Percentiles rank a stretch among this genome's conserved stretches.
Evolutionary conservation across 169 alveolate species (phyloP).

Genomic region (Plasmodium gonderi): DNA sequence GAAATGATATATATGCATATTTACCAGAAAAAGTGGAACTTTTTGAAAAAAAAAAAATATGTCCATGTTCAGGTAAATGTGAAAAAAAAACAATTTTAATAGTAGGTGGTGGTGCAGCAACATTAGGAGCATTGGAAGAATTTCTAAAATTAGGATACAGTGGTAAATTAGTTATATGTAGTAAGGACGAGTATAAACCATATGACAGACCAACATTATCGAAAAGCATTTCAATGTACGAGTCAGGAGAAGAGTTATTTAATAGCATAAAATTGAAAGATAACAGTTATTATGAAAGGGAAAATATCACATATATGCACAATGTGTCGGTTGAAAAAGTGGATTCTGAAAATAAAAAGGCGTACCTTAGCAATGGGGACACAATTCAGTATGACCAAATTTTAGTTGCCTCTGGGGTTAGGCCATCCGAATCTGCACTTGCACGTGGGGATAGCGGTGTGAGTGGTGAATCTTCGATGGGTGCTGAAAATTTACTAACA

Average conservation of each 20-base stretch:
- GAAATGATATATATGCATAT: conserved; percentile 79
- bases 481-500: conserved; percentile 76
- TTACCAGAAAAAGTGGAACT: conserved; percentile 77
- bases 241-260: conserved; percentile 67
- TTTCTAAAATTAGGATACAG: conserved; percentile 85
- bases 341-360: conserved; percentile 74
- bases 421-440: conserved; percentile 70
- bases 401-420: conserved; percentile 81
- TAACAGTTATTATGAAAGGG: conserved; percentile 74
- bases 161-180: conserved; percentile 76
- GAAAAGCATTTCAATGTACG: conserved; percentile 72
- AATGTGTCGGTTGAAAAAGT: conserved; percentile 76
- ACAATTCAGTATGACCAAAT: conserved; percentile 81
- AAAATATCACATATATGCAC: conserved; percentile 75
- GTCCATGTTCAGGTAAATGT: conserved; percentile 62
- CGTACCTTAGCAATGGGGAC: conserved; percentile 79
- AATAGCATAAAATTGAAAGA: conserved; percentile 78
- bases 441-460: not conserved
- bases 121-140: conserved; percentile 88
- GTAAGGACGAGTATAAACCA: conserved; percentile 78
- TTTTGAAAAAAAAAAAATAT: conserved; percentile 62
- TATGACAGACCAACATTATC: conserved; percentile 85
- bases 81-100: conserved; percentile 83
- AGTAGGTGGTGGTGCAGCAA: conserved; percentile 93
- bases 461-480: not conserved